Evolutionary conservation across 257 asterid genomes (phyloP), one percentile per base, ranked within the genome.

Genomic region (Rubia yunnanensis): DNA sequence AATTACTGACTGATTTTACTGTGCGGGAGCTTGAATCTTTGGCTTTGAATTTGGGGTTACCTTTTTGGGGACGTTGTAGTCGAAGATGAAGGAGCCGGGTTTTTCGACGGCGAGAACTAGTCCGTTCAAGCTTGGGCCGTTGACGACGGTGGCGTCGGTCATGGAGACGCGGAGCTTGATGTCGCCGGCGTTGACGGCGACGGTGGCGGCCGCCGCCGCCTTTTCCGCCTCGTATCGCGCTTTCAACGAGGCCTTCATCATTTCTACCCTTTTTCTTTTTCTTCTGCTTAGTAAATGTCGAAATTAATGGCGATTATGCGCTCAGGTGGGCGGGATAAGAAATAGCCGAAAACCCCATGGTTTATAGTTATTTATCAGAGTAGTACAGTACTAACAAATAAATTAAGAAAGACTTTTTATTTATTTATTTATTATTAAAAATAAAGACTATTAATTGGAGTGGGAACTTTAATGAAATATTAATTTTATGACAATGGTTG

Each of bases 51-150:
- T 23, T 13, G 36, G 39, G 35, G 8, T 28, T 65, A 89, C 99
- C 70, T 85, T 81, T 72, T 89, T 87, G 70, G 97, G 95, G 53
- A 92, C 97, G 78, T 87, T 81, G 81, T 89, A 89, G 67, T 87
- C 95, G 74, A 92, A 62, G 81, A 85, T 72, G 85, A 92, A 92
- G 76, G 70, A 84, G 39, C 97, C 99, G 10, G 99, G 99, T 67
- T 86, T 89, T 66, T 92, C 97, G 65, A 92, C 71, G 48, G 90
- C 91, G 26, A 92, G 61, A 66, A 86, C 81, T 38, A 92, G 70
- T 63, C 98, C 99, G 72, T 84, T 84, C 77, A 89, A 76, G 82
- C 78, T 73, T 71, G 97, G 99, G 75, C 97, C 99, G 66, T 82
- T 77, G 82, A 81, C 80, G 60, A 92, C 64, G 64, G 97, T 89